Conservation (phyloP, 371 early-diverging fungal species). For the Fennellomyces sp. region DNA sequence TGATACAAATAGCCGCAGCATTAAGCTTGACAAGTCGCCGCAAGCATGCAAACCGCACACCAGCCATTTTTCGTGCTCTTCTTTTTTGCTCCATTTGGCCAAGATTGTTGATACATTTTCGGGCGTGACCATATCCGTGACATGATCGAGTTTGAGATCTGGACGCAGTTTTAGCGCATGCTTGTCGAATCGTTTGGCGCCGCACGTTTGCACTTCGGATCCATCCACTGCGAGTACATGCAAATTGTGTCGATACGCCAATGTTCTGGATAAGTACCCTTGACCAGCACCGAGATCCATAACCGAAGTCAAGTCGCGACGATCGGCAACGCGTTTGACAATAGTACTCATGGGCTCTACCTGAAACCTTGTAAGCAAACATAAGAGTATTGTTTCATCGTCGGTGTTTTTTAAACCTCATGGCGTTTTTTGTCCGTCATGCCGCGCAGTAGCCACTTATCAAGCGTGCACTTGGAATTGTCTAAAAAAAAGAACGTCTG, state of each 20-base stretch:
- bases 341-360: slow-evolving; percentile 63
- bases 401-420: slow-evolving; percentile 11
- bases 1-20: slow-evolving; percentile 72
- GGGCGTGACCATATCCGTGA: slow-evolving; percentile 57
- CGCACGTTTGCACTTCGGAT: slow-evolving; percentile 76
- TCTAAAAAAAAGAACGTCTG: neutral
- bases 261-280: slow-evolving; percentile 78
- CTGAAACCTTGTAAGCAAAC: no score
- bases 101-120: slow-evolving; percentile 48
- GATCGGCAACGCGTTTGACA: slow-evolving; percentile 51
- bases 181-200: slow-evolving; percentile 68
- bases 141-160: slow-evolving; percentile 42
- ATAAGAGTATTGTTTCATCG: no score
- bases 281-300: slow-evolving; percentile 76
- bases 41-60: slow-evolving; percentile 89
- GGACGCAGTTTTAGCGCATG: neutral
- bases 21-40: slow-evolving; percentile 78
- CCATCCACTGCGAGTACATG: slow-evolving; percentile 85
- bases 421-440: slow-evolving; percentile 29
- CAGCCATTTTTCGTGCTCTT: slow-evolving; percentile 52
- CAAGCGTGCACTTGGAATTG: neutral
- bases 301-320: slow-evolving; percentile 44
- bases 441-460: slow-evolving; percentile 14
- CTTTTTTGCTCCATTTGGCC: slow-evolving; percentile 20
- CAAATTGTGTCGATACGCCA: slow-evolving; percentile 70